Evolutionary conservation across 139 green algal species (phyloP).

Genomic region (Picochlorum sp.): DNA sequence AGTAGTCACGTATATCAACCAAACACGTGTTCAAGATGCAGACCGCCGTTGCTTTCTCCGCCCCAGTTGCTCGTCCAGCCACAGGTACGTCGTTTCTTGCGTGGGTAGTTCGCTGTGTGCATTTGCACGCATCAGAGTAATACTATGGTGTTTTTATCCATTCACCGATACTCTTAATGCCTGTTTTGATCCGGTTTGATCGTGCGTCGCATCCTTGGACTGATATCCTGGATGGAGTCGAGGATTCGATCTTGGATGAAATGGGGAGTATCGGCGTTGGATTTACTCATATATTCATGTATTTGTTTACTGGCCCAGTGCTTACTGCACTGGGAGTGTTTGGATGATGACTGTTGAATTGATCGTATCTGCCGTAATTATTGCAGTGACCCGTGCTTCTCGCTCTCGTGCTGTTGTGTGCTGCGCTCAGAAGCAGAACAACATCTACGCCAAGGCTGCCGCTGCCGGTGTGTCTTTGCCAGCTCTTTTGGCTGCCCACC

Average conservation of each 20-base stretch:
- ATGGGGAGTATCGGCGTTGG: too few relatives aligned
- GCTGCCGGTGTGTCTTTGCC: conserved; percentile 30
- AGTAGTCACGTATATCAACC: not conserved
- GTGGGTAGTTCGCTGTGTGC: too few relatives aligned
- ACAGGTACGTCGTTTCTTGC: not conserved
- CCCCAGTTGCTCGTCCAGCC: conserved; percentile 7
- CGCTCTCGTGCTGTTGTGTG: conserved; percentile 21
- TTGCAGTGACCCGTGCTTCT: not conserved
- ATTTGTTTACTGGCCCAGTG: too few relatives aligned
- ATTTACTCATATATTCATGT: too few relatives aligned
- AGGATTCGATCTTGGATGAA: too few relatives aligned
- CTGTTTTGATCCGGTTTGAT: too few relatives aligned
- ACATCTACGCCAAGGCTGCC: conserved; percentile 23
- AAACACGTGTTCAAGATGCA: conserved; percentile 20
- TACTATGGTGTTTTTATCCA: too few relatives aligned
- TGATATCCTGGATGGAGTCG: too few relatives aligned
- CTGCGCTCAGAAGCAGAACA: conserved; percentile 26
- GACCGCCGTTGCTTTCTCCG: conserved; percentile 13
- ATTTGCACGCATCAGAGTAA: too few relatives aligned
- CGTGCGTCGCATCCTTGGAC: too few relatives aligned
- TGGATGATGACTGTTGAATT: not conserved
- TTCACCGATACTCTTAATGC: too few relatives aligned
- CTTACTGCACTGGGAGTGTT: not conserved
- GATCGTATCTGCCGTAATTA: not conserved
- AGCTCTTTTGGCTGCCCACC: conserved; percentile 31